Percentiles rank a stretch among this genome's conserved stretches.
Evolutionary conservation across 2,329 filamentous ascomycete genomes (phyloP).

Genomic region (Penicillium janthinellum): DNA sequence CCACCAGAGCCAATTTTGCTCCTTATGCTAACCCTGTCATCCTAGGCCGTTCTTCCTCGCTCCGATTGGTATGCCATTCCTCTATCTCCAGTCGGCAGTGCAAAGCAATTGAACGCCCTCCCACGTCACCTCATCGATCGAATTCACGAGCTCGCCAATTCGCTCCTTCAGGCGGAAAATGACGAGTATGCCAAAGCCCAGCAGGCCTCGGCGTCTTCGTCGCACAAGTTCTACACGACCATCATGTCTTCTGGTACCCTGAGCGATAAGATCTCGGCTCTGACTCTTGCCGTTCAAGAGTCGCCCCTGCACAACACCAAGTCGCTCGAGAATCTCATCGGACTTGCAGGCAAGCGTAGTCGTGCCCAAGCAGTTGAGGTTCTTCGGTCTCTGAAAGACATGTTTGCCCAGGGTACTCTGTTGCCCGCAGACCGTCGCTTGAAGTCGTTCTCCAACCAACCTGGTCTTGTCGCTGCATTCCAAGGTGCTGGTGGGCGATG

Average conservation of each 20-base stretch:
- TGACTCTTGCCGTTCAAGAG: constrained; percentile 93
- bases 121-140: constrained; percentile 58
- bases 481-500: constrained; percentile 65
- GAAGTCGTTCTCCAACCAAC: constrained; percentile 76
- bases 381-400: constrained; percentile 89
- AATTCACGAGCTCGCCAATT: constrained; percentile 67
- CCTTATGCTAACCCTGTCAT: constrained; percentile 18
- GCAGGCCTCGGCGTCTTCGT: constrained; percentile 75
- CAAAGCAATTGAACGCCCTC: constrained; percentile 49
- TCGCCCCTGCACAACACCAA: constrained; percentile 92
- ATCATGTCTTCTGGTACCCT: constrained; percentile 97
- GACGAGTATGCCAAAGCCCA: constrained; percentile 71
- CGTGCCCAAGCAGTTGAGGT: constrained; percentile 90
- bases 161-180: constrained; percentile 76
- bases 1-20: background rate
- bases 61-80: constrained; percentile 68
- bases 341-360: constrained; percentile 86
- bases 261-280: constrained; percentile 92
- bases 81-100: constrained; percentile 56
- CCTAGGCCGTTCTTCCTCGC: constrained; percentile 60
- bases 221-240: constrained; percentile 92
- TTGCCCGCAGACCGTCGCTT: constrained; percentile 82
- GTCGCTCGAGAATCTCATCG: constrained; percentile 80
- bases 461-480: constrained; percentile 70
- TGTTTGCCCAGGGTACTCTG: constrained; percentile 84